Evolutionary conservation across 495 filamentous ascomycete species (phyloP), one percentile per base, ranked within the genome.

Genomic region (Xylaria scruposa): DNA sequence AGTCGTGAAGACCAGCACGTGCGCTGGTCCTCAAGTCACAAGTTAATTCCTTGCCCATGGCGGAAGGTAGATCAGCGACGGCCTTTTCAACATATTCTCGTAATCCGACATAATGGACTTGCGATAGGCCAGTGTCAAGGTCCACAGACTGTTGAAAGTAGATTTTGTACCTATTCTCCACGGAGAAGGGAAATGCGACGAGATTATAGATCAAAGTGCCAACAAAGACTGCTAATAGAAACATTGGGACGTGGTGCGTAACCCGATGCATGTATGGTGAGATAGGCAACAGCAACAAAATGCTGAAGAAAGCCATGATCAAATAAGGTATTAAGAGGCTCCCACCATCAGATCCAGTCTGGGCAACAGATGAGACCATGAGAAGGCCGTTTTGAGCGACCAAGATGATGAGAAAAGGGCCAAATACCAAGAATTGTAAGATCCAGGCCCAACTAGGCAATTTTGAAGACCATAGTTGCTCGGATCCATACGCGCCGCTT

Each of bases 161-260:
- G 53, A 94, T 81, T 77, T 98, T 98, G 74, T 97, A 87, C 59
- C 94, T 87, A 74, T 88, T 92, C 51, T 89, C 83, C 38, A 85
- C 83, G 0, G 93, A 94, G 83, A 98, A 98, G 1, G 96, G 96
- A 80, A 97, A 97, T 7, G 93, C 95, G 29, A 85, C 81, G 13
- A 97, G 88, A 78, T 96, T 97, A 84, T 97, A 98, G 75, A 95
- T 88, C 40, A 95, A 79, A 15, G 94, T 97, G 36, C 87, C 92
- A 51, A 88, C 72, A 71, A 94, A 92, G 38, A 98, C 83, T 10
- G 91, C 78, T 59, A 97, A 85, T 26, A 97, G 77, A 73, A 95
- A 89, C 0, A 90, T 78, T 4, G 96, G 95, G 44, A 98, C 83
- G 70, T 97, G 93, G 75, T 92, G 91, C 13, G 90, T 93, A 74